These are phyloP conservation scores for Oemleria cerasiformis DNA, from an alignment of 306 rosid species.

Conservation along the genomic window DNA sequence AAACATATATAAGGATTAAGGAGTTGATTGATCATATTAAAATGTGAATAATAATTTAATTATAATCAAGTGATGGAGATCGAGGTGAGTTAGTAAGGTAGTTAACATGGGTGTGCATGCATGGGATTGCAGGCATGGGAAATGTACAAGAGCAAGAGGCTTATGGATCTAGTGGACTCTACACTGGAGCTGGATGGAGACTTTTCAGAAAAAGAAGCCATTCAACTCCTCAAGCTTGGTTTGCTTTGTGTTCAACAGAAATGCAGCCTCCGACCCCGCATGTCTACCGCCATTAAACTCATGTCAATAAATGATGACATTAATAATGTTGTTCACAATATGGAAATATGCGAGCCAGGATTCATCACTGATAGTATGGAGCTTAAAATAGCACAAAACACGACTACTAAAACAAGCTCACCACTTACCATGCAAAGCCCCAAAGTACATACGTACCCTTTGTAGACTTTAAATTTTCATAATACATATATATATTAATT, in stretches of 20 bases:
- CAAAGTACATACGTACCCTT: background rate
- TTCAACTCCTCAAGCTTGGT: constrained; percentile 25
- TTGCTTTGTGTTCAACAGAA: constrained; percentile 34
- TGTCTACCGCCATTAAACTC: constrained; percentile 27
- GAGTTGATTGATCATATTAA: too few species aligned
- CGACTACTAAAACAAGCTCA: background rate
- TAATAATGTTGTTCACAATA: background rate
- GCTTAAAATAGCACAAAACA: constrained; percentile 9
- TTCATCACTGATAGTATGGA: constrained; percentile 17
- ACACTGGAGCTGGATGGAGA: constrained; percentile 3
- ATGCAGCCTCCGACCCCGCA: constrained; percentile 26
- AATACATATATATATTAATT: too few species aligned
- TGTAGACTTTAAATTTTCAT: background rate
- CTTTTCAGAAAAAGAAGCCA: constrained; percentile 27
- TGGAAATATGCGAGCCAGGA: constrained; percentile 24
- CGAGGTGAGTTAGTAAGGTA: background rate
- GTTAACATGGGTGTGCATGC: background rate
- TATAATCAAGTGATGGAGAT: too few species aligned
- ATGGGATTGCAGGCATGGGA: constrained; percentile 33
- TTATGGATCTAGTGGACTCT: constrained; percentile 26
- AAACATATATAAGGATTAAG: background rate
- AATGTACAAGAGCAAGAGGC: constrained; percentile 25
- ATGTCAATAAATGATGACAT: constrained; percentile 17
- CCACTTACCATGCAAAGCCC: constrained; percentile 16
- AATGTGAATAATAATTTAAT: background rate